Evolutionary conservation across 176 grass and related monocot species (phyloP).

Genomic region (Secale cereale): DNA sequence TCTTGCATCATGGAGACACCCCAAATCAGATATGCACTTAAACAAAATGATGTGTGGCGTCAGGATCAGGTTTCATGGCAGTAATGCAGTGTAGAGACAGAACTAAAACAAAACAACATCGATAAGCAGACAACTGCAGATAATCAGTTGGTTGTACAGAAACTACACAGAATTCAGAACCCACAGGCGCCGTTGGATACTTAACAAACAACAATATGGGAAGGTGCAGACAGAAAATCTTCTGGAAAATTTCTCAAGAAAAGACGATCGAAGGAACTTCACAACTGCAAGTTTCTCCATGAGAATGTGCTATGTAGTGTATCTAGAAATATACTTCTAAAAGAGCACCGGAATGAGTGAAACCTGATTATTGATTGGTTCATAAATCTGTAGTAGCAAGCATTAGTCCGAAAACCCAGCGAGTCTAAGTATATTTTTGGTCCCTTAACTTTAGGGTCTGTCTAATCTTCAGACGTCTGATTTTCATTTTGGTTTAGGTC

Average conservation of each 20-base stretch:
- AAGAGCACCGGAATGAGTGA: neutral
- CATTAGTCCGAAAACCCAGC: neutral
- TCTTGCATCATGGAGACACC: constrained; percentile 32
- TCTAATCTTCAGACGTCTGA: too few relatives aligned
- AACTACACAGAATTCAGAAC: neutral
- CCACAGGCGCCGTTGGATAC: neutral
- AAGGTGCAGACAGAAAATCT: neutral
- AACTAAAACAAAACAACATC: neutral
- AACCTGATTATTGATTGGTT: neutral
- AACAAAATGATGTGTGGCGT: neutral
- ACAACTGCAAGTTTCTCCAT: neutral
- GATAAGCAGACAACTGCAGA: neutral
- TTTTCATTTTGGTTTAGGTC: too few relatives aligned
- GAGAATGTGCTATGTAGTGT: neutral
- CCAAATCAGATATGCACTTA: constrained; percentile 4
- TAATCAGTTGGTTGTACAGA: neutral
- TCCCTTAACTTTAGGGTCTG: too few relatives aligned
- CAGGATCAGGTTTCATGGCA: neutral
- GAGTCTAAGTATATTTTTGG: too few relatives aligned
- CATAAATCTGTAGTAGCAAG: neutral
- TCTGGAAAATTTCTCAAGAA: neutral
- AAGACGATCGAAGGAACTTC: neutral
- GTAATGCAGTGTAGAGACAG: neutral
- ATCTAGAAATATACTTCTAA: neutral
- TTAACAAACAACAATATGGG: neutral